Evolutionary conservation across 352 stramenopile species (phyloP).

Genomic region (Phytopythium sindhum): DNA sequence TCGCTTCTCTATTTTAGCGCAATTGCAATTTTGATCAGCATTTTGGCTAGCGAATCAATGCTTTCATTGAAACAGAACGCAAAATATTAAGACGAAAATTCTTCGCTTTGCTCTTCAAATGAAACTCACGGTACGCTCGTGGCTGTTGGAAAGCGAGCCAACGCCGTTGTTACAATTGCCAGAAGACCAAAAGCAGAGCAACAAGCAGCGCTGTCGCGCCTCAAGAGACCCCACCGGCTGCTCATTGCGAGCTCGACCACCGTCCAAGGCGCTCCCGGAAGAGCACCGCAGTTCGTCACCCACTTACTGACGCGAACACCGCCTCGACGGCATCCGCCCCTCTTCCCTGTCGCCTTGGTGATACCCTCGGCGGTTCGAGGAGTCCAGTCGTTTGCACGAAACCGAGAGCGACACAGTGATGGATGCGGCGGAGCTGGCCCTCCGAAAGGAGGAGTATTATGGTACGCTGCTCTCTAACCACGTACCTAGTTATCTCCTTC

Average conservation of each 20-base stretch:
- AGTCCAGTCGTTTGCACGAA: background rate
- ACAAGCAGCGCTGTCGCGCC: background rate
- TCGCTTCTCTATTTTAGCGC: too few species aligned
- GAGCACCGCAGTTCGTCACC: too few species aligned
- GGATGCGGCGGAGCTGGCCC: constrained; percentile 34
- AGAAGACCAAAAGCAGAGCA: background rate
- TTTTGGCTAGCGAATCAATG: too few species aligned
- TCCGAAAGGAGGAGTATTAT: constrained; percentile 54
- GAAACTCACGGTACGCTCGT: background rate
- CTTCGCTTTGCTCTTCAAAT: background rate
- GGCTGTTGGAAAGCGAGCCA: background rate
- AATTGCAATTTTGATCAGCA: too few species aligned
- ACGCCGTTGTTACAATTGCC: background rate
- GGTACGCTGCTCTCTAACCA: constrained; percentile 13
- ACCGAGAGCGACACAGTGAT: constrained; percentile 10
- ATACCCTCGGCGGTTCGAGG: background rate
- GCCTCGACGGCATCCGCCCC: too few species aligned
- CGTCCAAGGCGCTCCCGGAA: too few species aligned
- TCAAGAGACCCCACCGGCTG: too few species aligned
- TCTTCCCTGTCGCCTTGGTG: too few species aligned
- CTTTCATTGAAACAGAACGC: too few species aligned
- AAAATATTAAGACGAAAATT: too few species aligned
- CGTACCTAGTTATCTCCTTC: background rate
- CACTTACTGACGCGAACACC: background rate
- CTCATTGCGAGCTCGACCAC: too few species aligned